These are phyloP conservation scores for Apiotrichum akiyoshidainum DNA, from an alignment of 1,284 basidiomycete species.

Conservation along the genomic window DNA sequence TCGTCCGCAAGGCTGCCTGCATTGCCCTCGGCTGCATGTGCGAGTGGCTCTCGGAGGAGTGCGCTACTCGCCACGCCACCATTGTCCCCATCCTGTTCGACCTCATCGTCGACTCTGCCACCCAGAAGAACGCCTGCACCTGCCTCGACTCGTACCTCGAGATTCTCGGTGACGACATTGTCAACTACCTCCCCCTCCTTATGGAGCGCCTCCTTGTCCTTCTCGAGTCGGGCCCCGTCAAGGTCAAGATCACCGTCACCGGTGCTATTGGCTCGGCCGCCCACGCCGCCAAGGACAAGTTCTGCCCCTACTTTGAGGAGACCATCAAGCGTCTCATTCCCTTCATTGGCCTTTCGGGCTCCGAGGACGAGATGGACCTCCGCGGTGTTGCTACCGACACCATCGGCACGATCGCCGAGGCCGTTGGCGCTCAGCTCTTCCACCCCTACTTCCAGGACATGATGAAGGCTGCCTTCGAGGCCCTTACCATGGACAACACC, in stretches of 20 bases:
- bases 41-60: slow-evolving; percentile 96
- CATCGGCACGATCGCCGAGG: slow-evolving; percentile 95
- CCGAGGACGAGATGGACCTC: slow-evolving; percentile 76
- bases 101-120: slow-evolving; percentile 80
- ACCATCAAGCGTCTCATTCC: slow-evolving; percentile 87
- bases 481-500: slow-evolving; percentile 77
- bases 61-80: slow-evolving; percentile 73
- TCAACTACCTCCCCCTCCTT: slow-evolving; percentile 86
- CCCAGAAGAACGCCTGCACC: slow-evolving; percentile 89
- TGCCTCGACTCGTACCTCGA: slow-evolving; percentile 96
- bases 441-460: slow-evolving; percentile 90
- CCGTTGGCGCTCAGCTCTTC: slow-evolving; percentile 92
- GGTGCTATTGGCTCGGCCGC: slow-evolving; percentile 98
- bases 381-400: slow-evolving; percentile 98
- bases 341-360: slow-evolving; percentile 71
- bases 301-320: slow-evolving; percentile 91
- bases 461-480: slow-evolving; percentile 94
- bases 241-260: slow-evolving; percentile 92
- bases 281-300: slow-evolving; percentile 90
- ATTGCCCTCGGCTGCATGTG: slow-evolving; percentile 93
- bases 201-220: slow-evolving; percentile 92
- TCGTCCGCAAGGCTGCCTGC: slow-evolving; percentile 91
- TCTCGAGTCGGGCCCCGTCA: slow-evolving; percentile 77
- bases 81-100: slow-evolving; percentile 88
- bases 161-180: slow-evolving; percentile 81